Evolutionary conservation across 805 yeast genomes (phyloP), one percentile per base, ranked within the genome.

Genomic region (Kodamaea fukazawae): DNA sequence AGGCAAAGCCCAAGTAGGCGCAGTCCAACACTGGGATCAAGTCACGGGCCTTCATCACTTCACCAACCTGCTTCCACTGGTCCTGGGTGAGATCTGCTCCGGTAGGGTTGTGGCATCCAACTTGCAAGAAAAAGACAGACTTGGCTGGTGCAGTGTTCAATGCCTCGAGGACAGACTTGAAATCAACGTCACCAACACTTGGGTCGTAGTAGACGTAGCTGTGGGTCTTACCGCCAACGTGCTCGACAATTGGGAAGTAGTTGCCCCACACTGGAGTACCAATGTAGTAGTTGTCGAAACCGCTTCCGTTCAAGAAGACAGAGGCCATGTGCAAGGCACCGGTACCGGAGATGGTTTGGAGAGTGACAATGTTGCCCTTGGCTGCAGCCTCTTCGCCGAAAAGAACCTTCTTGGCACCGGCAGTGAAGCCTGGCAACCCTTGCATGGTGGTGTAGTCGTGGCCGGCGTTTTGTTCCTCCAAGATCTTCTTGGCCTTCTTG

Each of bases 41-140:
- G 14, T 56, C 45, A 22, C 53, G 53, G 20, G 40, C 32, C 40
- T 60, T 54, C 26, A 64, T 33, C 28, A 62, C 40, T 17, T 44
- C 49, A 13, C 56, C 53, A 20, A 68, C 58, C 39, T 51, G 43
- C 29, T 40, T 44, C 74, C 74, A 68, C 46, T 68, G 70, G 7
- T 60, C 64, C 32, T 50, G 36, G 18, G 62, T 38, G 42, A 55
- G 62, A 48, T 68, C 74, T 11, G 67, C 62, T 1, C 73, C 74
- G 11, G 74, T 68, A 3, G 74, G 74, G 49, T 68, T 68, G 51
- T 68, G 74, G 48, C 74, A 68, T 40, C 71, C 67, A 11, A 70
- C 63, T 47, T 68, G 74, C 33, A 68, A 53, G 18, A 68, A 45
- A 42, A 68, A 63, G 14, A 64, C 61, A 1, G 71, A 55, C 16